These are phyloP conservation scores for Tolypocladium nubicola DNA, from an alignment of 2,329 filamentous ascomycete species.

Conservation along the genomic window DNA sequence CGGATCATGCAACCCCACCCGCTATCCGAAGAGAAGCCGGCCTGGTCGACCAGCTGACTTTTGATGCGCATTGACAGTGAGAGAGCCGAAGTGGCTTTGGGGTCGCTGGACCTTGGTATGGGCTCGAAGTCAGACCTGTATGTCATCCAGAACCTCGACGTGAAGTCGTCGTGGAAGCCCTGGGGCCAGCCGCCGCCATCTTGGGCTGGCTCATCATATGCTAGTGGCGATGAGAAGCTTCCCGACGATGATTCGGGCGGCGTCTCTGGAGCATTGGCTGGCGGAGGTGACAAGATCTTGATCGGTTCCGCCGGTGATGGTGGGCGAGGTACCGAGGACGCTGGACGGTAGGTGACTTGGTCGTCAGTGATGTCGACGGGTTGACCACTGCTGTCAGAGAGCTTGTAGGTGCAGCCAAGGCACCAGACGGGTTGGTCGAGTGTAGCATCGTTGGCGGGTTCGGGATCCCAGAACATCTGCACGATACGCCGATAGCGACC, in stretches of 20 bases:
- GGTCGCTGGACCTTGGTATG: constrained; percentile 70
- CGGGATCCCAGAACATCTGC: constrained; percentile 86
- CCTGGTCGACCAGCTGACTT: constrained; percentile 65
- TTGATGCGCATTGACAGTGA: constrained; percentile 79
- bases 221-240: constrained; percentile 41
- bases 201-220: constrained; percentile 32
- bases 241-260: constrained; percentile 37
- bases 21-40: constrained; percentile 82
- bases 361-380: constrained; percentile 13
- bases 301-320: constrained; percentile 4
- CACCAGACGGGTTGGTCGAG: constrained; percentile 73
- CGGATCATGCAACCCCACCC: constrained; percentile 99
- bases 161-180: constrained; percentile 83
- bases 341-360: constrained; percentile 1
- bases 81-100: constrained; percentile 58
- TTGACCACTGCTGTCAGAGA: constrained; percentile 15
- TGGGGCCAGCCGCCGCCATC: constrained; percentile 67
- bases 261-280: constrained; percentile 27
- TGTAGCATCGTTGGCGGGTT: constrained; percentile 67
- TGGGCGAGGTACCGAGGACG: constrained; percentile 6
- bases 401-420: constrained; percentile 46
- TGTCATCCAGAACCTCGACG: constrained; percentile 91
- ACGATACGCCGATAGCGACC: constrained; percentile 71
- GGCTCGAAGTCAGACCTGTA: constrained; percentile 79
- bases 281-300: constrained; percentile 8